Evolutionary conservation across 2,329 filamentous ascomycete species (phyloP), one percentile per base, ranked within the genome.

Genomic region (Eurotiales sp.): DNA sequence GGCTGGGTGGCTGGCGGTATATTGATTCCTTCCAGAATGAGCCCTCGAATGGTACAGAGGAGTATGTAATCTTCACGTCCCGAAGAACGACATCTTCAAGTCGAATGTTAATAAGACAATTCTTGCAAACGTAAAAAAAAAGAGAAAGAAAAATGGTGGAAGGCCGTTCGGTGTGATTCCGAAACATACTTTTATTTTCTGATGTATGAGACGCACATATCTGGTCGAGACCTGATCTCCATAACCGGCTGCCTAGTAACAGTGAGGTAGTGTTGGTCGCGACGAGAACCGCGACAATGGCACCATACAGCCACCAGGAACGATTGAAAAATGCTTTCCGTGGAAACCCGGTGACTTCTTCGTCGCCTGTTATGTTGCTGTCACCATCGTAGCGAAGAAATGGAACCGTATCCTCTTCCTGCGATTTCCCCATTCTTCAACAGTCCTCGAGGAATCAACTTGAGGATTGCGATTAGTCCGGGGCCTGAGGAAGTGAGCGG

Each of bases 11-110:
- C 52, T 74, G 69, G 1, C 81, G 75, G 59, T 78, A 85, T 14
- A 78, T 64, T 22, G 77, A 77, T 56, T 81, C 75, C 0, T 79
- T 66, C 50, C 82, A 58, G 17, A 85, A 79, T 0, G 77, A 77
- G 0, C 81, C 81, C 54, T 85, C 81, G 63, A 83, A 85, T 2
- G 56, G 56, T 46, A 72, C 61, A 0, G 60, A 59, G 10, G 68
- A 62, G 60, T 75, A 78, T 10, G 62, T 59, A 4, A 77, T 66
- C 21, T 67, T 59, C 5, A 78, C 62, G 8, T 77, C 70, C 3
- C 22, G 40, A 42, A 42, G 23, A 22, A 42, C n/a, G 8, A 15
- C 8, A 8, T 8, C 34, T 36, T 8, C n/a, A 36, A 17, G 32
- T 36, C 15, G 32, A 36, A 36, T 8, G 8, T 17, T 17, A 19